phyloP scores from a whole-genome alignment of 192 early-diverging fungal species.

The Podila clonocystis region DNA sequence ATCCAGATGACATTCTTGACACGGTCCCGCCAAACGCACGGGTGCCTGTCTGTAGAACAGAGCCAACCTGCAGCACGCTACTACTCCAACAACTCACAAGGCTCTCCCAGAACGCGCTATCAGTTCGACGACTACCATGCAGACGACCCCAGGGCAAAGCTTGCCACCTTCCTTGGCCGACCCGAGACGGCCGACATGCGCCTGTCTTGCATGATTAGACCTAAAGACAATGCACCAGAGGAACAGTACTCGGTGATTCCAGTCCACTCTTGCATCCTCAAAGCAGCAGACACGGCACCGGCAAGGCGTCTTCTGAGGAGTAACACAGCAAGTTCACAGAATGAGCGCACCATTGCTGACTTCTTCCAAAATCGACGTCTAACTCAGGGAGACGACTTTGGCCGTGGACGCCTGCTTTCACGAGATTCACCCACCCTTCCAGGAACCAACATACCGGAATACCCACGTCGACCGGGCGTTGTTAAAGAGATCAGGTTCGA shows the following conservation, averaged over 20 bases:
- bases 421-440: neutral
- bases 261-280: constrained; percentile 28
- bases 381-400: neutral
- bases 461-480: neutral
- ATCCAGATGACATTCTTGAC: neutral
- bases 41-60: neutral
- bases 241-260: neutral
- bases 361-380: neutral
- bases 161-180: too few relatives aligned
- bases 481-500: constrained; percentile 22
- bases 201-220: neutral
- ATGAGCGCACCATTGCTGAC: neutral
- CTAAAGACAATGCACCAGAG: neutral
- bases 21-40: neutral
- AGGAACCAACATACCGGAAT: neutral
- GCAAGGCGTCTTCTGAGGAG: constrained; percentile 8
- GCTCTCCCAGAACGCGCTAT: too few relatives aligned
- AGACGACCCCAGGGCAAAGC: too few relatives aligned
- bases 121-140: too few relatives aligned
- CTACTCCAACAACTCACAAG: too few relatives aligned
- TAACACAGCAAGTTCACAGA: neutral
- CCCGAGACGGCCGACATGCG: neutral
- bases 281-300: constrained; percentile 1
- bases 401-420: neutral
- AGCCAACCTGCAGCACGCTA: neutral